A percentile compares a stretch with the other conserved stretches of the same genome.
Evolutionary conservation across 371 early-diverging fungal genomes (phyloP).

Genomic region (Mortierella sp.): DNA sequence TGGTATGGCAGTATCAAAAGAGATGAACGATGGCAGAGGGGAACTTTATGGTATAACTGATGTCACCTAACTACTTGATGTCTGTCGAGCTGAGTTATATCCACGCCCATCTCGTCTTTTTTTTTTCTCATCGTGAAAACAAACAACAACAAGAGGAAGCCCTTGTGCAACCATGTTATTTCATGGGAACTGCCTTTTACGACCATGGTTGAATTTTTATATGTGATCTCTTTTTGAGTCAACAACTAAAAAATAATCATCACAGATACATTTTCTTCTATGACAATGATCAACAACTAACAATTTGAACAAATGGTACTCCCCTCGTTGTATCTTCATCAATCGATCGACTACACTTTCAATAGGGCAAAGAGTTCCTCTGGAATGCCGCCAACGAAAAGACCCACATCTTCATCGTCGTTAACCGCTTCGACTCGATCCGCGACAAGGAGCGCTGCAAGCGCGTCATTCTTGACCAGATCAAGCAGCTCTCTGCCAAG

Average conservation of each 20-base stretch:
- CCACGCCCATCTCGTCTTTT: not conserved
- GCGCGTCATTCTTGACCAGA: slow-evolving; percentile 93
- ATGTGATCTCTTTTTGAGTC: not conserved
- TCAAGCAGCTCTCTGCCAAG: slow-evolving; percentile 90
- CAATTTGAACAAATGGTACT: slow-evolving; percentile 3
- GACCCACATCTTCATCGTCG: slow-evolving; percentile 97
- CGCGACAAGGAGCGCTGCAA: slow-evolving; percentile 94
- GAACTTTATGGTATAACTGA: not conserved
- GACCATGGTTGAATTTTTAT: not conserved
- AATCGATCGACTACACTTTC: not conserved
- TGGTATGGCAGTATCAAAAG: not conserved
- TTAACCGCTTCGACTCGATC: slow-evolving; percentile 97
- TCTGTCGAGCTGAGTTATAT: not conserved
- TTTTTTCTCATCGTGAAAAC: not conserved
- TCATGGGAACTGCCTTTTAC: slow-evolving; percentile 44
- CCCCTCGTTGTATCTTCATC: not conserved
- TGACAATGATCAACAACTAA: too few species aligned
- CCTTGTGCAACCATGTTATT: slow-evolving; percentile 18
- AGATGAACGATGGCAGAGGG: not conserved
- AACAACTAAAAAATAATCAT: not conserved
- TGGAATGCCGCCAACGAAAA: slow-evolving; percentile 96
- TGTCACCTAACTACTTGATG: not conserved
- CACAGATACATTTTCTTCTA: not conserved
- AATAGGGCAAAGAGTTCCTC: slow-evolving; percentile 94
- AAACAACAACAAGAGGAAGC: not conserved